These are phyloP conservation scores for Magnolia sinica DNA, from an alignment of 164 flowering plant species.

Conservation along the genomic window DNA sequence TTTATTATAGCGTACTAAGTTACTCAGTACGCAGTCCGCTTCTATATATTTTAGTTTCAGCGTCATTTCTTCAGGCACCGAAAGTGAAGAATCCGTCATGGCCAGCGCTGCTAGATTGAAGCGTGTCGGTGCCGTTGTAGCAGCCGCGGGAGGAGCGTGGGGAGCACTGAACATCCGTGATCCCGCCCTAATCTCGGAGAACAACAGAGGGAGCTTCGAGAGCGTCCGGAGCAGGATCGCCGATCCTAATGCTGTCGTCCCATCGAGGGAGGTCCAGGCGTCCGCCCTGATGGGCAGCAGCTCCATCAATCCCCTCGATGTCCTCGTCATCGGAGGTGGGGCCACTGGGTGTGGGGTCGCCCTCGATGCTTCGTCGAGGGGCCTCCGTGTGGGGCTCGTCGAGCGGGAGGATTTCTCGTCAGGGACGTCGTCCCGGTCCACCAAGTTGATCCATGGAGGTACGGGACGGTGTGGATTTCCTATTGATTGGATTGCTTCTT, in stretches of 20 bases:
- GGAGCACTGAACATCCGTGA: conserved; percentile 22
- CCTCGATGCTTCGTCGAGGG: conserved; percentile 79
- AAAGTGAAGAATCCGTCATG: neutral
- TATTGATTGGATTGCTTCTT: neutral
- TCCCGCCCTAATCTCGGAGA: conserved; percentile 29
- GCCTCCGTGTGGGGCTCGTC: conserved; percentile 92
- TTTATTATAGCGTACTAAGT: too few relatives aligned
- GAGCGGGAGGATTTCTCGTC: conserved; percentile 96
- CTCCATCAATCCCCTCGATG: conserved; percentile 65
- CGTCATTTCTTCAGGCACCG: too few relatives aligned
- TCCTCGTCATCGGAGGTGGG: conserved; percentile 92
- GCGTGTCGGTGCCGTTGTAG: conserved; percentile 39
- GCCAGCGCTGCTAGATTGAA: conserved; percentile 52
- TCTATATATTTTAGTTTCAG: too few relatives aligned
- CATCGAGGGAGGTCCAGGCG: conserved; percentile 57
- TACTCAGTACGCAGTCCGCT: too few relatives aligned
- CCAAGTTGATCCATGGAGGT: conserved; percentile 97
- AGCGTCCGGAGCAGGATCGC: conserved; percentile 39
- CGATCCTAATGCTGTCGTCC: conserved; percentile 54
- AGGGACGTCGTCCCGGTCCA: conserved; percentile 92
- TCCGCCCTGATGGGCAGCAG: conserved; percentile 63
- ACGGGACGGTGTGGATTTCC: neutral
- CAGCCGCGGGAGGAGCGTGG: conserved; percentile 40
- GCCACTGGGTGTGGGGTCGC: conserved; percentile 96
- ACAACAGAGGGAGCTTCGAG: conserved; percentile 33